phyloP scores from a whole-genome alignment of 257 asterid species.

The Plantago ovata region DNA sequence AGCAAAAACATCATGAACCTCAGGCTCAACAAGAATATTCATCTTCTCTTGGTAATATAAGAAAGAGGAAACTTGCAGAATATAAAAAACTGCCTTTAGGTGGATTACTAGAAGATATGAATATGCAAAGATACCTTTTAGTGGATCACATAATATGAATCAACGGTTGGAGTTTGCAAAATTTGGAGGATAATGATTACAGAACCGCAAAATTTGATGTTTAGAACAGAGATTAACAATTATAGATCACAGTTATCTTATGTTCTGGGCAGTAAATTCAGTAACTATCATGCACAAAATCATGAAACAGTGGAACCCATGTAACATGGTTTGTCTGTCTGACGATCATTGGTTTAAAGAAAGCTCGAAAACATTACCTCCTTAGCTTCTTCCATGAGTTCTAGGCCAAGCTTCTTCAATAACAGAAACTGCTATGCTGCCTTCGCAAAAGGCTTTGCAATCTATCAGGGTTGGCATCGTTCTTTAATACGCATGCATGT shows the following conservation, averaged over 20 bases:
- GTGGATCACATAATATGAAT: slow-evolving; percentile 3
- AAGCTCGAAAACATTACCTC: slow-evolving; percentile 42
- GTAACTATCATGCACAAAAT: slow-evolving; percentile 6
- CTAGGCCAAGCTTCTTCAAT: slow-evolving; percentile 88
- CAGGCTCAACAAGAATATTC: slow-evolving; percentile 97
- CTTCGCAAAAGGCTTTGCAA: too few species aligned
- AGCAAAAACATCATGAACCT: slow-evolving; percentile 90
- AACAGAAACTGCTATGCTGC: too few species aligned
- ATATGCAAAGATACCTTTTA: slow-evolving; percentile 13
- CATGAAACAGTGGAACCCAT: background rate
- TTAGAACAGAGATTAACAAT: too few species aligned
- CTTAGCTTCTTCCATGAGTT: slow-evolving; percentile 97
- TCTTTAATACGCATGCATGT: too few species aligned
- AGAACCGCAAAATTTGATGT: slow-evolving; percentile 9
- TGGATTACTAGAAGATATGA: background rate
- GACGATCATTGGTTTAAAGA: too few species aligned
- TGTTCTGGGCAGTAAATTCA: background rate
- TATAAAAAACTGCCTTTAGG: slow-evolving; percentile 27
- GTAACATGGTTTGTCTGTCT: background rate
- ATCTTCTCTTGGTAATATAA: slow-evolving; percentile 85
- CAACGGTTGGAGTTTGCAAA: slow-evolving; percentile 2
- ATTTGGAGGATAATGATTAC: slow-evolving; percentile 1
- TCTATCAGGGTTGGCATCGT: too few species aligned
- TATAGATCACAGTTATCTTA: slow-evolving; percentile 12
- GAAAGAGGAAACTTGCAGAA: slow-evolving; percentile 81